A percentile compares a stretch with the other conserved stretches of the same genome.
Conservation (phyloP, 768 basidiomycete genomes). For the Termitomyces sp. region DNA sequence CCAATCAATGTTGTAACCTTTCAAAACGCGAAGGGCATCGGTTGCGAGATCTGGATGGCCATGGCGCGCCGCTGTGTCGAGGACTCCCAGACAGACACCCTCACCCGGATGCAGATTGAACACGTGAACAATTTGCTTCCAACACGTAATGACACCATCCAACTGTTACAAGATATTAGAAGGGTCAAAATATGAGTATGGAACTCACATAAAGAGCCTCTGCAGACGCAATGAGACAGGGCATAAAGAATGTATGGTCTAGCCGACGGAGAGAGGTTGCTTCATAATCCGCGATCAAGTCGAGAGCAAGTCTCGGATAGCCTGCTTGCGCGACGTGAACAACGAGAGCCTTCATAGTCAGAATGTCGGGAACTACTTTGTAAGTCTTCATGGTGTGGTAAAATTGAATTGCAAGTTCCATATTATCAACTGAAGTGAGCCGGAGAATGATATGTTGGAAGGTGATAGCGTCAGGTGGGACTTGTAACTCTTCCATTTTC, state of each 20-base stretch:
- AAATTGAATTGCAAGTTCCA: conserved; percentile 62
- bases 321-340: conserved; percentile 45
- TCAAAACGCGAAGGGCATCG: conserved; percentile 56
- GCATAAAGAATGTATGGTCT: conserved; percentile 52
- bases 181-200: background rate
- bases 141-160: conserved; percentile 59
- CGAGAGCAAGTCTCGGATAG: conserved; percentile 63
- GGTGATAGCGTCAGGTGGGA: conserved; percentile 46
- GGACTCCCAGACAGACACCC: conserved; percentile 62
- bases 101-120: conserved; percentile 61
- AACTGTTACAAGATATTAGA: conserved; percentile 32
- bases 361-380: conserved; percentile 44
- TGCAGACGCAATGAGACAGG: conserved; percentile 61
- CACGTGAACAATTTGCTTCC: conserved; percentile 52
- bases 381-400: conserved; percentile 52
- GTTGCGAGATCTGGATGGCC: conserved; percentile 68
- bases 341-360: conserved; percentile 48
- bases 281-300: conserved; percentile 62
- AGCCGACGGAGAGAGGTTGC: conserved; percentile 45
- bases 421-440: conserved; percentile 37
- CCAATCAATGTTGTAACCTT: conserved; percentile 38
- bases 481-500: conserved; percentile 45
- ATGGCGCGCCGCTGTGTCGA: conserved; percentile 67
- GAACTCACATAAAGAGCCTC: conserved; percentile 60
- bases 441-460: conserved; percentile 50